Percentiles rank a stretch among this genome's conserved stretches.
These are phyloP conservation scores for Nakazawaea ishiwadae DNA, from an alignment of 805 yeast species.

Conservation along the genomic window DNA sequence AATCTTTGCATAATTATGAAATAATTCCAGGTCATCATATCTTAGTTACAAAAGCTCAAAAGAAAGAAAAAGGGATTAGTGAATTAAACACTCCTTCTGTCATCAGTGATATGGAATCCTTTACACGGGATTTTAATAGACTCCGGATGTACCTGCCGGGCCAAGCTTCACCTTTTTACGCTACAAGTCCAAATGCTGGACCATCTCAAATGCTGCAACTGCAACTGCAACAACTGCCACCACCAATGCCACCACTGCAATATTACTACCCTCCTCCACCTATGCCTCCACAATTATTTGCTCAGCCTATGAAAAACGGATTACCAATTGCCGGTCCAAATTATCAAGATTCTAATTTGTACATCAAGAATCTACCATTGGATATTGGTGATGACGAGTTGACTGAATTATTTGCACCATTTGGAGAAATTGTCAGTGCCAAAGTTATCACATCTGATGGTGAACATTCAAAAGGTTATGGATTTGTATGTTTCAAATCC, in stretches of 20 bases:
- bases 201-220: not conserved
- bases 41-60: constrained; percentile 41
- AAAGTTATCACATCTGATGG: constrained; percentile 51
- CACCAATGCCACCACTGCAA: not conserved
- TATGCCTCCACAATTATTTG: constrained; percentile 12
- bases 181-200: not conserved
- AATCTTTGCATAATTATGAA: constrained; percentile 39
- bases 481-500: constrained; percentile 70
- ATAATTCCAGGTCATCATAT: constrained; percentile 25
- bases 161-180: not conserved
- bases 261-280: constrained; percentile 3
- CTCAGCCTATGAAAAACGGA: constrained; percentile 10
- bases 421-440: constrained; percentile 50
- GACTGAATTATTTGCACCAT: constrained; percentile 34
- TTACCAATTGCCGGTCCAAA: constrained; percentile 39
- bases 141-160: constrained; percentile 1
- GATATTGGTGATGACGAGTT: constrained; percentile 52
- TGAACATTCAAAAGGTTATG: constrained; percentile 64
- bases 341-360: constrained; percentile 68
- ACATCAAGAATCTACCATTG: constrained; percentile 60
- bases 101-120: constrained; percentile 2
- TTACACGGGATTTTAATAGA: constrained; percentile 9
- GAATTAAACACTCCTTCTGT: not conserved
- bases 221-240: not conserved
- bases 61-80: constrained; percentile 28